Evolutionary conservation across 495 filamentous ascomycete species (phyloP), one percentile per base, ranked within the genome.

Genomic region (Xylaria curta): DNA sequence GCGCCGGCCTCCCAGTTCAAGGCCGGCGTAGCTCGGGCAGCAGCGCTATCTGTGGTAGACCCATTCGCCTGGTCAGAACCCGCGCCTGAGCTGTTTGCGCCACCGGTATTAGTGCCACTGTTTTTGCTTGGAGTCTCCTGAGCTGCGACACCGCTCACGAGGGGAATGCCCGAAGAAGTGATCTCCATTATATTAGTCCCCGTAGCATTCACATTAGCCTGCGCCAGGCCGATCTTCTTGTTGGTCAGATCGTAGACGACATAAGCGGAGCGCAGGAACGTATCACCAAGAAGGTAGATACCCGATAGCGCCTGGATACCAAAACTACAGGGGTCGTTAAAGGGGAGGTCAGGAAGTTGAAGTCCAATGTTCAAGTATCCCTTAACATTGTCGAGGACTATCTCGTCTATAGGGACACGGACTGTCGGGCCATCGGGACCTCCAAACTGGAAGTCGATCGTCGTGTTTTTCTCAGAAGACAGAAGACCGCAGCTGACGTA

Each of bases 241-340:
- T 95, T 94, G 15, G 83, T 83, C 12, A 98, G 85, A 75, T 98
- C 95, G 78, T 96, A 98, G 0, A 98, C 96, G 36, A 98, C 93
- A 76, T 98, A 99, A 2, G 95, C 94, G 68, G 90, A 92, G 64
- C 96, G 90, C 21, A 99, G 84, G 83, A 98, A 99, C 1, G 94
- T 97, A 80, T 97, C 95, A 33, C 96, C 96, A 1, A 88, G 82
- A 2, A 88, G 78, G 46, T 81, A 80, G 54, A 70, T 73, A 51
- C 73, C 76, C 1, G 61, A 58, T 38, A 60, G 66, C 26, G 66
- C 40, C 69, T 85, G 81, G 64, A 85, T 76, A 53, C 84, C 84
- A 61, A 86, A 82, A 59, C 81, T 74, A 76, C 84, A 86, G 24
- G 76, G 70, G 53, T 77, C 63, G 47, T 78, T 53, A 71, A 79